phyloP scores from a whole-genome alignment of 1,284 basidiomycete species.

The Takashimella koratensis region DNA sequence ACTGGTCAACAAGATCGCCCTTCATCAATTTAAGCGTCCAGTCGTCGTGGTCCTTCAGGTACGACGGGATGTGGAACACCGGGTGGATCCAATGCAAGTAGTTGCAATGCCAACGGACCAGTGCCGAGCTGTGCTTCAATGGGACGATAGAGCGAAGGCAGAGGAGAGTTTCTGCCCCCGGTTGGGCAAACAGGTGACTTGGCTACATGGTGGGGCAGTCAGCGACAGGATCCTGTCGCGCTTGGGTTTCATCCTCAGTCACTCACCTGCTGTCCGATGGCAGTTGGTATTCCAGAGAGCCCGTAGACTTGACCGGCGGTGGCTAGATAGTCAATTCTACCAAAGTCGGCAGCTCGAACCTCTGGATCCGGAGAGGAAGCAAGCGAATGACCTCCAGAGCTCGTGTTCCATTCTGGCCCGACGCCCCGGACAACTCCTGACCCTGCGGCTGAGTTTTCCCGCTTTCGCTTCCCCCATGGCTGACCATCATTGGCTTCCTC shows the following conservation, averaged over 20 bases:
- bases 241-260: no score
- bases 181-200: slow-evolving; percentile 7
- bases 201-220: slow-evolving; percentile 2
- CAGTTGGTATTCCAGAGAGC: slow-evolving; percentile 1
- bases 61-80: slow-evolving; percentile 23
- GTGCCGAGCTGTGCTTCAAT: slow-evolving; percentile 1
- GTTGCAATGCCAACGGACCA: slow-evolving; percentile 17
- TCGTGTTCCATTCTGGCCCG: not conserved
- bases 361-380: slow-evolving; percentile 1
- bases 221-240: no score
- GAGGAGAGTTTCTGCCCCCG: slow-evolving; percentile 2
- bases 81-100: slow-evolving; percentile 17
- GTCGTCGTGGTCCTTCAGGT: slow-evolving; percentile 23
- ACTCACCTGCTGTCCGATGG: slow-evolving; percentile 4
- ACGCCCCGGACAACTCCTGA: no score
- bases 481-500: no score
- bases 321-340: slow-evolving; percentile 4
- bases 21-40: slow-evolving; percentile 21
- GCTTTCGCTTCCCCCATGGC: no score
- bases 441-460: no score
- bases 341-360: not conserved
- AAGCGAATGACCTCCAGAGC: slow-evolving; percentile 1
- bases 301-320: slow-evolving; percentile 6
- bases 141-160: slow-evolving; percentile 12
- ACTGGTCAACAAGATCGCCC: not conserved